Conservation (phyloP, 129 eudicot species). For the Helianthus annuus region DNA sequence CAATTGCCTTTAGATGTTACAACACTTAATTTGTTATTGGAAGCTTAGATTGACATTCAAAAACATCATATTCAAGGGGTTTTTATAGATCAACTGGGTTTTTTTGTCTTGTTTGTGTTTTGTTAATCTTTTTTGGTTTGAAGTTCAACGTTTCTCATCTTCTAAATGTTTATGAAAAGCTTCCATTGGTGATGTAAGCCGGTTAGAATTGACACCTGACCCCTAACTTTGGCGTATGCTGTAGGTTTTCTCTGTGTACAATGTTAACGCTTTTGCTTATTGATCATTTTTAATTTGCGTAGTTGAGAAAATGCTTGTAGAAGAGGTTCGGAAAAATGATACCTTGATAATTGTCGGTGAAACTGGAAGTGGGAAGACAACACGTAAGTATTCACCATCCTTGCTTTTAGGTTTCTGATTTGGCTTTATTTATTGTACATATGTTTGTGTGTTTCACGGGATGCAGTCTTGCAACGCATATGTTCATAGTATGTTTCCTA, state of each 20-base stretch:
- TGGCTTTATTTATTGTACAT: not conserved
- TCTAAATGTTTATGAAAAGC: not conserved
- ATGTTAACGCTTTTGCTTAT: not conserved
- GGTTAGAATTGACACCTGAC: not conserved
- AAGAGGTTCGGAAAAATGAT: slow-evolving; percentile 71
- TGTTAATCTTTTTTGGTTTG: not conserved
- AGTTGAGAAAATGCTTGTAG: slow-evolving; percentile 71
- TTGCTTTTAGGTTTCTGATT: too few relatives aligned
- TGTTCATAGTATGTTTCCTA: not conserved
- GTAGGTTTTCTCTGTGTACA: not conserved
- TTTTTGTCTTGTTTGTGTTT: too few relatives aligned
- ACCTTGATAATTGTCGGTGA: slow-evolving; percentile 90
- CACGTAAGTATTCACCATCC: slow-evolving; percentile 60
- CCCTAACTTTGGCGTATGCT: not conserved
- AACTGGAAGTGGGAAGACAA: slow-evolving; percentile 98
- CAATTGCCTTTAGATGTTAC: too few relatives aligned
- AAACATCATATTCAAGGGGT: too few relatives aligned
- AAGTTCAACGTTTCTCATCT: slow-evolving; percentile 5
- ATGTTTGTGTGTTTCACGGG: not conserved
- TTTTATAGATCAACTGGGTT: too few relatives aligned
- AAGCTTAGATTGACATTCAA: not conserved
- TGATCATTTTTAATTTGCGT: slow-evolving; percentile 1
- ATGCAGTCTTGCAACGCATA: not conserved
- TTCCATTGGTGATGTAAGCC: not conserved
- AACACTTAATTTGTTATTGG: slow-evolving; percentile 4